phyloP scores from a whole-genome alignment of 2,329 filamentous ascomycete genomes.

The Penicillium sp. region DNA sequence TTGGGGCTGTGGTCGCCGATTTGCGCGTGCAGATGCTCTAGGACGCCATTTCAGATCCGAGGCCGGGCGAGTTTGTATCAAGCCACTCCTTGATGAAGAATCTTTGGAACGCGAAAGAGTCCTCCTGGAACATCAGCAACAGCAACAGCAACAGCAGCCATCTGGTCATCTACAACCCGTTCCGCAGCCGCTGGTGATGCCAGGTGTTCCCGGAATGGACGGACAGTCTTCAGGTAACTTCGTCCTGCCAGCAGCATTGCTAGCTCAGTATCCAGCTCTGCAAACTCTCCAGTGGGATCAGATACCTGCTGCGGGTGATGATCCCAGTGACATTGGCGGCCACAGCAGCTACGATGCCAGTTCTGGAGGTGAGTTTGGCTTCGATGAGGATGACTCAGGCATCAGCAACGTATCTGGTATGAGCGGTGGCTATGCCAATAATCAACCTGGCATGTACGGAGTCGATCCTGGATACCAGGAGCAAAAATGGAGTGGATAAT shows the following conservation, averaged over 20 bases:
- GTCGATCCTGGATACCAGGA: constrained; percentile 28
- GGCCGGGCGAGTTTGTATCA: constrained; percentile 93
- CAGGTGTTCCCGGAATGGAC: constrained; percentile 61
- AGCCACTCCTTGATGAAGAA: constrained; percentile 94
- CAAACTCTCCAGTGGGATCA: constrained; percentile 87
- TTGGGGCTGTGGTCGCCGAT: constrained; percentile 92
- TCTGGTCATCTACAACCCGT: constrained; percentile 61
- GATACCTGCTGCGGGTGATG: constrained; percentile 60
- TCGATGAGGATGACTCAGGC: constrained; percentile 45
- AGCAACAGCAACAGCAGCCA: constrained; percentile 53
- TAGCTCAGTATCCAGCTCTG: constrained; percentile 92
- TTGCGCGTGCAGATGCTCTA: constrained; percentile 91
- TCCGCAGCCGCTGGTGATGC: constrained; percentile 60
- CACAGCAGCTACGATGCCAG: constrained; percentile 55
- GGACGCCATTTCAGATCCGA: constrained; percentile 95
- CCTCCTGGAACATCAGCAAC: constrained; percentile 71
- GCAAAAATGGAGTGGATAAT: constrained; percentile 30
- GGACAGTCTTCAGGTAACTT: constrained; percentile 62
- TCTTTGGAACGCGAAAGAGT: constrained; percentile 75
- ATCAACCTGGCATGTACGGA: constrained; percentile 33
- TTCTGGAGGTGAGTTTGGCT: constrained; percentile 45
- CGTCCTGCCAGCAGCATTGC: constrained; percentile 77
- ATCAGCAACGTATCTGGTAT: constrained; percentile 36
- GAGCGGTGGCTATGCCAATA: constrained; percentile 34
- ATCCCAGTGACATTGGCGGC: constrained; percentile 62